These are phyloP conservation scores for Zygosaccharomyces pseudobailii DNA, from an alignment of 1,139 yeast genomes.

Conservation along the genomic window DNA sequence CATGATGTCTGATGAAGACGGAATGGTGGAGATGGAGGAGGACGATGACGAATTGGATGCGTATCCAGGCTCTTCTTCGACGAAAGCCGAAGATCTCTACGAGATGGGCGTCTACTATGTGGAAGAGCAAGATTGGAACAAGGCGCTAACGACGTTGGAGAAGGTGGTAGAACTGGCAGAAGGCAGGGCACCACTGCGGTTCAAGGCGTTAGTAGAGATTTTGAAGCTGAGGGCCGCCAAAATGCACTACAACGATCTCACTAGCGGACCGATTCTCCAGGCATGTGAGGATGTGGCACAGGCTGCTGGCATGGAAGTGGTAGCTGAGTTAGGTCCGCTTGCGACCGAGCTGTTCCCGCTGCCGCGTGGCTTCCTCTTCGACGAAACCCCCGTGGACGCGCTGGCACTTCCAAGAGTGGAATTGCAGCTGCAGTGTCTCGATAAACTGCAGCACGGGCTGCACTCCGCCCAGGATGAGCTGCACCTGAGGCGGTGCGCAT, in stretches of 20 bases:
- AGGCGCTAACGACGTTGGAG: constrained; percentile 1
- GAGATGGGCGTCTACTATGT: constrained; percentile 7
- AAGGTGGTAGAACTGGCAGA: neutral
- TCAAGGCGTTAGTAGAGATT: constrained; percentile 11
- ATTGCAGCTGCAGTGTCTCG: constrained; percentile 7
- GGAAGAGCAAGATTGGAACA: constrained; percentile 8
- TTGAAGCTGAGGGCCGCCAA: constrained; percentile 10
- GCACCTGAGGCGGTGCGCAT: neutral
- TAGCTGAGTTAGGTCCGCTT: neutral
- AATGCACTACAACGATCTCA: constrained; percentile 9
- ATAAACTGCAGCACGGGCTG: neutral
- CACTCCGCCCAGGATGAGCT: neutral
- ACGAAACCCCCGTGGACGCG: neutral
- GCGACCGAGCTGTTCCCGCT: neutral
- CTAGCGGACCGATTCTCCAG: neutral
- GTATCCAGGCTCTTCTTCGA: neutral
- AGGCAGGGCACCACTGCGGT: neutral
- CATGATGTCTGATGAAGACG: constrained; percentile 39
- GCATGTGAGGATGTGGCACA: neutral
- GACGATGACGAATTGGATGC: constrained; percentile 20
- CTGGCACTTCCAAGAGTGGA: constrained; percentile 5
- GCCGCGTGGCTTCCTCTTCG: constrained; percentile 2
- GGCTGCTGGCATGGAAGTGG: neutral
- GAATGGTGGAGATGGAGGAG: constrained; percentile 25
- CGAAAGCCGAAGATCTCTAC: neutral